Conservation (phyloP, 208 protist genomes). For the Herpetomonas samuelpessoai region DNA sequence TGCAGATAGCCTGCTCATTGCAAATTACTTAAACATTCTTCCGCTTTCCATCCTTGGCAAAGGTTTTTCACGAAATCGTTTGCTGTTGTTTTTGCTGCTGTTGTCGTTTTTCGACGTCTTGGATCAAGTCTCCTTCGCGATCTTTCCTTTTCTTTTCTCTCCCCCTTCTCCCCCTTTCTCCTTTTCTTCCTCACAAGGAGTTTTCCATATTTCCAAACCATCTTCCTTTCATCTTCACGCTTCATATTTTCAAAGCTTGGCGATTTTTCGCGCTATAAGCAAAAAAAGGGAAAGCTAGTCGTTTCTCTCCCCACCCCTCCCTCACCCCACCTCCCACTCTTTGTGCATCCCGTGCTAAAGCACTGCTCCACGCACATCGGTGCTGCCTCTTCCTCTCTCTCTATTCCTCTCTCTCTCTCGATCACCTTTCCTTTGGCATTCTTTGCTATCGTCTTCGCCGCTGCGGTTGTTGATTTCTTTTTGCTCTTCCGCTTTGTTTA, state of each 20-base stretch:
- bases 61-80: background rate
- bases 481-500: conserved; percentile 4
- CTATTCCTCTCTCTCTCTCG: conserved; percentile 6
- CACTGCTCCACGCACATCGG: background rate
- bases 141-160: conserved; percentile 1
- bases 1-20: background rate
- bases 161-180: conserved; percentile 2
- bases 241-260: too few species aligned
- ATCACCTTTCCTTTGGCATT: conserved; percentile 13
- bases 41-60: conserved; percentile 4
- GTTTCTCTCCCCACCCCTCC: background rate
- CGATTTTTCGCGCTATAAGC: too few species aligned
- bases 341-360: background rate
- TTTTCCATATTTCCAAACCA: conserved; percentile 8
- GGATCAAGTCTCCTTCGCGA: conserved; percentile 3
- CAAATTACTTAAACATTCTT: background rate
- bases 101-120: background rate
- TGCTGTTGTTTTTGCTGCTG: conserved; percentile 5
- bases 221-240: conserved; percentile 2
- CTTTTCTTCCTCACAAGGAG: conserved; percentile 2
- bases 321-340: background rate
- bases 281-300: background rate
- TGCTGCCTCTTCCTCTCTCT: too few species aligned
- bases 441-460: conserved; percentile 6
- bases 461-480: conserved; percentile 6